These are phyloP conservation scores for Aspergillus sp. DNA, from an alignment of 2,329 filamentous ascomycete genomes.

Conservation along the genomic window DNA sequence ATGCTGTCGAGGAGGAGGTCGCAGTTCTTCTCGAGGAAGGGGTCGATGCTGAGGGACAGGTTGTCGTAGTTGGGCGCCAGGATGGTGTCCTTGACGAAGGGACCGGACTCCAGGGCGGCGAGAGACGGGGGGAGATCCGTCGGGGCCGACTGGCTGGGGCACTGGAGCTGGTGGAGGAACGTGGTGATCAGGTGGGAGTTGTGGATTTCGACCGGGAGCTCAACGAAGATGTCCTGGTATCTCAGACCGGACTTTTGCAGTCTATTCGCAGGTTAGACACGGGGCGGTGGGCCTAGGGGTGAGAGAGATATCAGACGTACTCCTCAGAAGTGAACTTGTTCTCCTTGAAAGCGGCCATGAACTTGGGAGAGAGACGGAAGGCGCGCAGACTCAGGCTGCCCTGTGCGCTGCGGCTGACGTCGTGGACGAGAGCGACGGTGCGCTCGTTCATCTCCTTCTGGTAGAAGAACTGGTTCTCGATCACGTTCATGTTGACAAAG, in stretches of 20 bases:
- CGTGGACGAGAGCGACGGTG: conserved; percentile 87
- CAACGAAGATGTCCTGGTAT: conserved; percentile 89
- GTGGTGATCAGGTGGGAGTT: conserved; percentile 97
- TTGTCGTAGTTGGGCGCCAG: conserved; percentile 86
- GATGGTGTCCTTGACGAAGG: conserved; percentile 58
- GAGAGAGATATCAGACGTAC: conserved; percentile 53
- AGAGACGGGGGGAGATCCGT: conserved; percentile 77
- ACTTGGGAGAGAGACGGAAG: conserved; percentile 81
- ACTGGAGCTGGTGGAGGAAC: conserved; percentile 88
- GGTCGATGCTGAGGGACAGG: conserved; percentile 91
- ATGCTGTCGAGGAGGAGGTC: conserved; percentile 95
- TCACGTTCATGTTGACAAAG: conserved; percentile 90
- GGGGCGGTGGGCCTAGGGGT: background rate
- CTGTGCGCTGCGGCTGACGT: conserved; percentile 92
- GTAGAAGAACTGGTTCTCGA: conserved; percentile 98
- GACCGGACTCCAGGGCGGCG: conserved; percentile 69
- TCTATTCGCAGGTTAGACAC: conserved; percentile 49
- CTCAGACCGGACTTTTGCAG: conserved; percentile 91
- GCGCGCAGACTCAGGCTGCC: conserved; percentile 86
- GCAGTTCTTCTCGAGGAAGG: conserved; percentile 97
- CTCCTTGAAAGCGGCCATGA: conserved; percentile 93
- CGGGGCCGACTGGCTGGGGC: conserved; percentile 62
- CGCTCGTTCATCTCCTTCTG: conserved; percentile 87
- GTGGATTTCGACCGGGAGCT: conserved; percentile 85
- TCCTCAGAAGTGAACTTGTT: conserved; percentile 95